Percentiles rank a stretch among this genome's conserved stretches.
phyloP scores from a whole-genome alignment of 2,329 filamentous ascomycete genomes.

The Aureobasidium pullulans region DNA sequence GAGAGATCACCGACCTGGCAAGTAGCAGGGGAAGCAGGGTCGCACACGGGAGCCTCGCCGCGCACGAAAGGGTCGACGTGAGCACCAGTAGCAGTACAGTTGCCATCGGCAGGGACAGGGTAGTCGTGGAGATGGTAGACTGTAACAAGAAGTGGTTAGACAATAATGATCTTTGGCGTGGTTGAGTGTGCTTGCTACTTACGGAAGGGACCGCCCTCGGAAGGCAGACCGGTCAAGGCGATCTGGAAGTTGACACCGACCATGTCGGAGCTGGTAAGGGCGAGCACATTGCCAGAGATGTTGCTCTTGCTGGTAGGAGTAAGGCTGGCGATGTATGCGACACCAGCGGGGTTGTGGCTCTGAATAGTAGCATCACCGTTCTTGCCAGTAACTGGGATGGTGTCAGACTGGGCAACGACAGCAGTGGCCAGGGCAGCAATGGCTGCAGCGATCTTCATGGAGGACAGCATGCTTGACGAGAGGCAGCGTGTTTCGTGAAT shows the following conservation, averaged over 20 bases:
- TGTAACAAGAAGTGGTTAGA: slow-evolving; percentile 5
- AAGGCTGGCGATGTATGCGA: slow-evolving; percentile 32
- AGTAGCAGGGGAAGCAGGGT: slow-evolving; percentile 48
- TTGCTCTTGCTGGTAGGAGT: slow-evolving; percentile 26
- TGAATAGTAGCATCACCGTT: slow-evolving; percentile 27
- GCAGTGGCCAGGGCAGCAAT: slow-evolving; percentile 11
- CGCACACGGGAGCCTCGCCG: slow-evolving; percentile 55
- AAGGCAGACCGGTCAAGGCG: slow-evolving; percentile 34
- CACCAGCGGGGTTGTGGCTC: slow-evolving; percentile 32
- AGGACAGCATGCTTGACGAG: slow-evolving; percentile 2
- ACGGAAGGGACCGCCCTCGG: slow-evolving; percentile 38
- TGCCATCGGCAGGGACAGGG: slow-evolving; percentile 55
- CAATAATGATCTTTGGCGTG: too few species aligned
- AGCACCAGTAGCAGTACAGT: slow-evolving; percentile 60
- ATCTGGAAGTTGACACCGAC: slow-evolving; percentile 35
- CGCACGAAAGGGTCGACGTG: slow-evolving; percentile 67
- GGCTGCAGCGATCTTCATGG: background rate
- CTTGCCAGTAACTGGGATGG: slow-evolving; percentile 12
- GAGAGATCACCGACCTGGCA: slow-evolving; percentile 73
- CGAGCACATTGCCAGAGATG: slow-evolving; percentile 28
- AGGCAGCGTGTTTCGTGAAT: background rate
- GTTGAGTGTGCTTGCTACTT: background rate
- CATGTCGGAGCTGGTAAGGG: slow-evolving; percentile 27
- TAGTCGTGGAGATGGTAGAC: slow-evolving; percentile 64
- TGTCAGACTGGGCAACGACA: slow-evolving; percentile 12